Conservation (phyloP, 2,329 filamentous ascomycete species). For the Nothophoma quercina region DNA sequence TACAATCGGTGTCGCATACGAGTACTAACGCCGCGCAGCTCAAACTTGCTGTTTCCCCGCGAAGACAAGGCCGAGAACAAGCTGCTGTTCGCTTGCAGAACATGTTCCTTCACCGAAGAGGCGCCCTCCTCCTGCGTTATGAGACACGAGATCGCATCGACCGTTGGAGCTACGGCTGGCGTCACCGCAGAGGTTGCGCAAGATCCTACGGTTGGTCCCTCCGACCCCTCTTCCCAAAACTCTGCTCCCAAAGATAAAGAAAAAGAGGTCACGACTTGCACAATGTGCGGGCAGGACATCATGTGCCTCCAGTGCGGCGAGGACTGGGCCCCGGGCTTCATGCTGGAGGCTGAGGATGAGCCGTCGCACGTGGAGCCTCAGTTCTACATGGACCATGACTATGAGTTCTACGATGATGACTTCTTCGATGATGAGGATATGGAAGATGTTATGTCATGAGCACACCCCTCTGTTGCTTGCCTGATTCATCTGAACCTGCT, state of each 20-base stretch:
- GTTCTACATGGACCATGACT: slow-evolving; percentile 22
- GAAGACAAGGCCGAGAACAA: slow-evolving; percentile 85
- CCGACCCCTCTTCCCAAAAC: slow-evolving; percentile 41
- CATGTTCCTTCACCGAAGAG: slow-evolving; percentile 88
- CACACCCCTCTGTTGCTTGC: slow-evolving; percentile 41
- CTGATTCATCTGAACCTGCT: slow-evolving; percentile 49
- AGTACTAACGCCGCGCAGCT: slow-evolving; percentile 59
- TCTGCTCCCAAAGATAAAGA: slow-evolving; percentile 24
- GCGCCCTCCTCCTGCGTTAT: slow-evolving; percentile 92
- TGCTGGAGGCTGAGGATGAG: slow-evolving; percentile 54
- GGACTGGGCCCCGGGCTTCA: slow-evolving; percentile 53
- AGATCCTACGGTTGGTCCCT: slow-evolving; percentile 93
- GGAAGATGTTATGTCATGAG: slow-evolving; percentile 45
- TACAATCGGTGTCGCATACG: not conserved
- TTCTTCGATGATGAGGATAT: slow-evolving; percentile 34
- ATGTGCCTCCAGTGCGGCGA: slow-evolving; percentile 61
- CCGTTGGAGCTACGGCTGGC: slow-evolving; percentile 92
- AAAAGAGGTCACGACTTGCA: slow-evolving; percentile 59
- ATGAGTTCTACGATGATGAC: slow-evolving; percentile 31
- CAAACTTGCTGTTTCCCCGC: slow-evolving; percentile 97
- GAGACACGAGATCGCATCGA: slow-evolving; percentile 90
- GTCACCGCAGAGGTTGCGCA: slow-evolving; percentile 96
- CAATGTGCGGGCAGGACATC: slow-evolving; percentile 65
- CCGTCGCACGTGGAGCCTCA: slow-evolving; percentile 34
- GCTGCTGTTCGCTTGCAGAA: slow-evolving; percentile 94